A percentile compares a stretch with the other conserved stretches of the same genome.
These are phyloP conservation scores for Plasmodium knowlesi DNA, from an alignment of 169 alveolate genomes.

Conservation along the genomic window DNA sequence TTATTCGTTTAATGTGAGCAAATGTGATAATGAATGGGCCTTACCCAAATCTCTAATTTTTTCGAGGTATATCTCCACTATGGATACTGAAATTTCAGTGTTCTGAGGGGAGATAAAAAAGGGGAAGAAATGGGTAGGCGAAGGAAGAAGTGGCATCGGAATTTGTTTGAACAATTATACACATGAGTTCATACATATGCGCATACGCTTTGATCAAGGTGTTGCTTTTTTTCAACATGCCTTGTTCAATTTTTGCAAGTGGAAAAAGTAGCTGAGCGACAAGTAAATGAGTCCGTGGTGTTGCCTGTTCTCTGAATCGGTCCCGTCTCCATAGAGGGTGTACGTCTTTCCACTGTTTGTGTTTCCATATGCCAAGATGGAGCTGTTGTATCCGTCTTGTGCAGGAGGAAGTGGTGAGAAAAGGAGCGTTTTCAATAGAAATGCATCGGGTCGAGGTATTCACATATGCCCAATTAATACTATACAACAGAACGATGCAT, in stretches of 20 bases:
- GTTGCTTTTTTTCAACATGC: background rate
- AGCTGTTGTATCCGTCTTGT: conserved; percentile 70
- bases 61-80: conserved; percentile 65
- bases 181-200: background rate
- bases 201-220: background rate
- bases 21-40: background rate
- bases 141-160: background rate
- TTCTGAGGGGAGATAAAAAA: conserved; percentile 9
- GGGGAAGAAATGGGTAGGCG: background rate
- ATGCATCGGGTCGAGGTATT: background rate
- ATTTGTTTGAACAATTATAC: background rate
- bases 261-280: conserved; percentile 39
- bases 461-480: background rate
- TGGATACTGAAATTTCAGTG: conserved; percentile 38
- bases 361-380: conserved; percentile 71
- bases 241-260: conserved; percentile 28
- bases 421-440: background rate
- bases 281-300: conserved; percentile 41
- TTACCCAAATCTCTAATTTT: conserved; percentile 67
- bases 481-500: background rate
- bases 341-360: conserved; percentile 72
- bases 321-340: conserved; percentile 59
- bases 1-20: background rate
- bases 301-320: background rate
- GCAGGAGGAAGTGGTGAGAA: background rate